phyloP scores from a whole-genome alignment of 768 basidiomycete species.

The Amanita fuliginea region DNA sequence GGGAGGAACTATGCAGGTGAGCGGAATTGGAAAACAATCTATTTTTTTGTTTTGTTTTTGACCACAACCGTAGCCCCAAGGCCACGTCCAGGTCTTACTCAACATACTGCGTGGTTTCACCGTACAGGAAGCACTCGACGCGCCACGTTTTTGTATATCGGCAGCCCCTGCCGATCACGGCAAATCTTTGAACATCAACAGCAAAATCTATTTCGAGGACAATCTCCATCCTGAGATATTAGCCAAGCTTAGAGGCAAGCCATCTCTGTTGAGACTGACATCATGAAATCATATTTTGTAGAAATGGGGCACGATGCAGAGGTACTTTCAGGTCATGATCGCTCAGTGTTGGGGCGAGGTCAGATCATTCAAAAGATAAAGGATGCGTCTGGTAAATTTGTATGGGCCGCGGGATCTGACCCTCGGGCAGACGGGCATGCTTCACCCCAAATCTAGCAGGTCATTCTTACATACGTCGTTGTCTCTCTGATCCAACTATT shows the following conservation, averaged over 20 bases:
- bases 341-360: slow-evolving; percentile 69
- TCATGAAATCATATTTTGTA: slow-evolving; percentile 17
- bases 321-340: slow-evolving; percentile 43
- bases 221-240: slow-evolving; percentile 57
- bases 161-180: slow-evolving; percentile 61
- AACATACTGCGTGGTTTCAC: slow-evolving; percentile 85
- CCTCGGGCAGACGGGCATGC: slow-evolving; percentile 84
- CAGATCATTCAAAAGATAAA: slow-evolving; percentile 81
- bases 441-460: slow-evolving; percentile 64
- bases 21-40: not conserved
- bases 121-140: slow-evolving; percentile 84
- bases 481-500: slow-evolving; percentile 55
- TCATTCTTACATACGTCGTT: slow-evolving; percentile 44
- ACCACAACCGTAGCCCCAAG: slow-evolving; percentile 61
- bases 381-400: slow-evolving; percentile 53
- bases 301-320: slow-evolving; percentile 87
- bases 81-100: slow-evolving; percentile 89
- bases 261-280: not conserved
- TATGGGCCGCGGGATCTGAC: slow-evolving; percentile 96
- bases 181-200: slow-evolving; percentile 44
- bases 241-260: slow-evolving; percentile 53
- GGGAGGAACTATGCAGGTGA: slow-evolving; percentile 84
- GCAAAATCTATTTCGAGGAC: slow-evolving; percentile 86
- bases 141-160: slow-evolving; percentile 94
- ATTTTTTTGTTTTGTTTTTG: not conserved